phyloP scores from a whole-genome alignment of 2,329 filamentous ascomycete species.

The Polychaeton citri region DNA sequence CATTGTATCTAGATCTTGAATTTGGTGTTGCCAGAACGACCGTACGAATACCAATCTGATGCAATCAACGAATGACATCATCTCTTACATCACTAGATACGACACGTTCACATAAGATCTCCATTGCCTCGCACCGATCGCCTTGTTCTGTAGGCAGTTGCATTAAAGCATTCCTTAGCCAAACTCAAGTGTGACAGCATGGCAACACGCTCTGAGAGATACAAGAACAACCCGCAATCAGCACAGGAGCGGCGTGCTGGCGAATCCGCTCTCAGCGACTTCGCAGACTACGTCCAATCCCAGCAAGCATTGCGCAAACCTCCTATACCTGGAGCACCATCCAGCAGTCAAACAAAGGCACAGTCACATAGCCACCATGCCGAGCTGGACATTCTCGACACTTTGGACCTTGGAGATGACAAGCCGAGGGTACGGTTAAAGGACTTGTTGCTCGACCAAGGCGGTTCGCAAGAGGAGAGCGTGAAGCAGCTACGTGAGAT shows the following conservation, averaged over 20 bases:
- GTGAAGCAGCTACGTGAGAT: constrained; percentile 51
- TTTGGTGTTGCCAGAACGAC: too few relatives aligned
- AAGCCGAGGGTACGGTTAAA: constrained; percentile 56
- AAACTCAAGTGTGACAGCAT: too few relatives aligned
- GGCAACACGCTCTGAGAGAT: constrained; percentile 20
- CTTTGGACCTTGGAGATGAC: constrained; percentile 57
- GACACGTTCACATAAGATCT: too few relatives aligned
- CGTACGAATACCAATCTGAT: too few relatives aligned
- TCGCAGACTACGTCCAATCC: constrained; percentile 93
- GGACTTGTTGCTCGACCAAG: constrained; percentile 55
- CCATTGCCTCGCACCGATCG: too few relatives aligned
- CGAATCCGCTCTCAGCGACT: constrained; percentile 84
- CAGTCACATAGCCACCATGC: constrained; percentile 58
- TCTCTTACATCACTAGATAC: too few relatives aligned
- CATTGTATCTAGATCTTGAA: too few relatives aligned
- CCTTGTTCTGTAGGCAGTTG: too few relatives aligned
- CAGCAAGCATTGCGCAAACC: constrained; percentile 60
- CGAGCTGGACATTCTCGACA: constrained; percentile 82
- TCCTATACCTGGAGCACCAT: constrained; percentile 19
- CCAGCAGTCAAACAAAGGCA: constrained; percentile 15
- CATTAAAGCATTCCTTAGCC: too few relatives aligned
- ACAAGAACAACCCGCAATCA: constrained; percentile 35
- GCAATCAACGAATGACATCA: too few relatives aligned
- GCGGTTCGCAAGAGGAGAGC: constrained; percentile 40
- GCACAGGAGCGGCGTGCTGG: constrained; percentile 73